Conservation (phyloP, 345 rosid species). For the Microcos paniculata region DNA sequence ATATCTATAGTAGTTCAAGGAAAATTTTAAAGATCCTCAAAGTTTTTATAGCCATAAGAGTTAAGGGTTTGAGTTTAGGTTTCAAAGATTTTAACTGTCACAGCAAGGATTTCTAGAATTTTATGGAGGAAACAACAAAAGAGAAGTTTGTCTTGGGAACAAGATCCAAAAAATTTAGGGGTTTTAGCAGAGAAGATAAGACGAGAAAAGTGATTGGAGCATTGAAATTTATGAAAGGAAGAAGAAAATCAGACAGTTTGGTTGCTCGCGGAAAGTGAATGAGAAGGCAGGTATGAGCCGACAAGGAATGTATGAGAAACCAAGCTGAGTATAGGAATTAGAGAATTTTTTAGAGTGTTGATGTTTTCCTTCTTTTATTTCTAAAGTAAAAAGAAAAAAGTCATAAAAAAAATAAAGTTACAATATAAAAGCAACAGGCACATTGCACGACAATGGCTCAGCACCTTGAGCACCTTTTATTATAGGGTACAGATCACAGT, state of each 20-base stretch:
- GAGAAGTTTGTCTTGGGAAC: background rate
- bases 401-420: too few species aligned
- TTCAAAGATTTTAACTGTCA: background rate
- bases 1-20: background rate
- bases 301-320: background rate
- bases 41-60: background rate
- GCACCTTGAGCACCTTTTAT: background rate
- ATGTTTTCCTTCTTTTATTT: too few species aligned
- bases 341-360: too few species aligned
- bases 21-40: background rate
- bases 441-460: too few species aligned
- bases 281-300: background rate
- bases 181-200: background rate
- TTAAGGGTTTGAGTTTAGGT: background rate
- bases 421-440: too few species aligned
- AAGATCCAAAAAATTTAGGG: background rate
- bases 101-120: background rate
- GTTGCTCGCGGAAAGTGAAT: background rate
- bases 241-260: background rate
- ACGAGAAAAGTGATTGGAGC: background rate
- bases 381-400: too few species aligned
- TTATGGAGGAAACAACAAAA: background rate
- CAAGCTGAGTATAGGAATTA: background rate
- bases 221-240: background rate
- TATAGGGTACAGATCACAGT: background rate